Evolutionary conservation across 2,329 filamentous ascomycete species (phyloP).

Genomic region (Coniochaeta prunicola): DNA sequence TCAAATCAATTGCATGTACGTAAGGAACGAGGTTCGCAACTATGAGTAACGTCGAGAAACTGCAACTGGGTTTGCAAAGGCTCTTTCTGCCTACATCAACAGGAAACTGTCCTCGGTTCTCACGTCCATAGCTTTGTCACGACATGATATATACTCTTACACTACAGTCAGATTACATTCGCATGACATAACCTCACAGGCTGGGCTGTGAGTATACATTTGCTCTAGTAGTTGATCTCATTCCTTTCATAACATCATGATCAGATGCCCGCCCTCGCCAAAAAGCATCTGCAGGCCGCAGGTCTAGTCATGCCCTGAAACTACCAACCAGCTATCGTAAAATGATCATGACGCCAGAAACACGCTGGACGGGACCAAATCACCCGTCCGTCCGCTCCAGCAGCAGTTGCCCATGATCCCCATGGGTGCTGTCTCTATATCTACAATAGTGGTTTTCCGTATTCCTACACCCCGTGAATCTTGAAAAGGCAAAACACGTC

Average conservation of each 20-base stretch:
- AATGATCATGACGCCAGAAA: neutral
- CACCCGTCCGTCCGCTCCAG: neutral
- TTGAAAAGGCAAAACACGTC: neutral
- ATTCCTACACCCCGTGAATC: neutral
- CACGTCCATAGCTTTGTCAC: neutral
- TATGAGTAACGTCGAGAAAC: neutral
- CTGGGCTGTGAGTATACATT: neutral
- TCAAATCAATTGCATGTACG: neutral
- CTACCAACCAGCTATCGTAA: neutral
- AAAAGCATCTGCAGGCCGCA: neutral
- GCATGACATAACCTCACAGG: neutral
- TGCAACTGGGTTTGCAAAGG: neutral
- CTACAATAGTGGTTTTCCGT: neutral
- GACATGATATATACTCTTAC: neutral
- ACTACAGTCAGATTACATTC: neutral
- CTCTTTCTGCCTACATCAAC: neutral
- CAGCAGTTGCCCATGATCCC: neutral
- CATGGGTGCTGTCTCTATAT: neutral
- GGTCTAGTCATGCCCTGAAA: neutral
- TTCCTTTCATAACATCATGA: constrained; percentile 2
- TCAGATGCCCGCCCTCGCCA: constrained; percentile 1
- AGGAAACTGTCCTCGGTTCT: neutral
- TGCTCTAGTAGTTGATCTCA: neutral
- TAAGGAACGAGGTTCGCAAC: neutral
- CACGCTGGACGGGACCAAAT: neutral